A percentile compares a stretch with the other conserved stretches of the same genome.
Evolutionary conservation across 495 filamentous ascomycete genomes (phyloP).

Genomic region (Tuber calosporum): DNA sequence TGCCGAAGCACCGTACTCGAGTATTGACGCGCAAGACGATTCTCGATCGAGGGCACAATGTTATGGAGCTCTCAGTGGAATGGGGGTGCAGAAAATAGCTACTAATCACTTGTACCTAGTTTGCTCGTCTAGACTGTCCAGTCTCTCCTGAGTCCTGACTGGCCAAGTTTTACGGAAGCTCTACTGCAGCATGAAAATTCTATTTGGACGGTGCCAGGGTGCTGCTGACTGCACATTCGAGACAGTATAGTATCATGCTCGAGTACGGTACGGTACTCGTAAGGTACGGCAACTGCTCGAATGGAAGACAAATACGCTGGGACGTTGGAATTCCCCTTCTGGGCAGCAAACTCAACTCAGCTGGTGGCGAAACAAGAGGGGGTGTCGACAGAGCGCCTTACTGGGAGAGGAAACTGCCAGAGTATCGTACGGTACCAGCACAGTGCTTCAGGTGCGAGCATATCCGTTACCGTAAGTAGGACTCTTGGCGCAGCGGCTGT

Average conservation of each 20-base stretch:
- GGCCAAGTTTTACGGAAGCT: neutral
- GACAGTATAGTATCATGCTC: too few relatives aligned
- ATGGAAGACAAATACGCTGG: neutral
- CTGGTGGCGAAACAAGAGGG: neutral
- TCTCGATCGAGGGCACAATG: neutral
- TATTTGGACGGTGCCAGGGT: neutral
- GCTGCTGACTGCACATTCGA: too few relatives aligned
- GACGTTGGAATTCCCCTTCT: neutral
- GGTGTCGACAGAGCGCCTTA: neutral
- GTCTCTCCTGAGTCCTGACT: neutral
- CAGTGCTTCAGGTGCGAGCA: too few relatives aligned
- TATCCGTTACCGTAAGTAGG: too few relatives aligned
- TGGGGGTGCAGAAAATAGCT: neutral
- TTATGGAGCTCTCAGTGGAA: too few relatives aligned
- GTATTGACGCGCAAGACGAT: slow-evolving; percentile 33
- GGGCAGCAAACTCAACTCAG: neutral
- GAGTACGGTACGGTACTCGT: neutral
- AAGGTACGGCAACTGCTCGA: neutral
- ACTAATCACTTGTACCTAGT: too few relatives aligned
- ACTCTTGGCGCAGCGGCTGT: too few relatives aligned
- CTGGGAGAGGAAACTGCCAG: neutral
- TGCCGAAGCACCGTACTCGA: too few relatives aligned
- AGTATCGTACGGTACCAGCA: neutral
- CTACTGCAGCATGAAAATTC: neutral
- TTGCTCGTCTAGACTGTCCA: neutral